Evolutionary conservation across 306 rosid genomes (phyloP).

Genomic region (Trifolium pratense): DNA sequence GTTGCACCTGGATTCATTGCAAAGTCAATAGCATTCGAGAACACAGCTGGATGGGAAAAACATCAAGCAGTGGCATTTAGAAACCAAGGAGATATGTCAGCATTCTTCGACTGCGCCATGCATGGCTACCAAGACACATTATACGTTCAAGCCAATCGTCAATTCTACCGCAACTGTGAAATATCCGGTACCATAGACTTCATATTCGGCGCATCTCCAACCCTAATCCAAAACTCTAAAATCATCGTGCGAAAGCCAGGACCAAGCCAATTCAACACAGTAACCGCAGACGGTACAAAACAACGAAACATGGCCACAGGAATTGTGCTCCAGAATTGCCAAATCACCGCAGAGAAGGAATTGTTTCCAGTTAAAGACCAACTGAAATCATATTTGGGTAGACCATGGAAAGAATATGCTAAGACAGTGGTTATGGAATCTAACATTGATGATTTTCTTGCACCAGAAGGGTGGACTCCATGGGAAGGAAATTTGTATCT

Average conservation of each 20-base stretch:
- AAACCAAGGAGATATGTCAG: slow-evolving; percentile 62
- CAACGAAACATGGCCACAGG: slow-evolving; percentile 44
- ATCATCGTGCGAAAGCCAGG: slow-evolving; percentile 60
- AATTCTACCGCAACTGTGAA: slow-evolving; percentile 79
- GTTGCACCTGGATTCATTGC: slow-evolving; percentile 57
- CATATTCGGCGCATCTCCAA: slow-evolving; percentile 62
- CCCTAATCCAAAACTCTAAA: slow-evolving; percentile 61
- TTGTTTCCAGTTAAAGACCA: slow-evolving; percentile 44
- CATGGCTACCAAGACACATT: slow-evolving; percentile 72
- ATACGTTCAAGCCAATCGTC: slow-evolving; percentile 62
- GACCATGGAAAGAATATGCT: slow-evolving; percentile 73
- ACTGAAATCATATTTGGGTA: slow-evolving; percentile 57
- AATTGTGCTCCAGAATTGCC: slow-evolving; percentile 69
- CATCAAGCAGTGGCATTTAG: slow-evolving; percentile 87
- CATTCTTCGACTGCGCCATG: slow-evolving; percentile 60
- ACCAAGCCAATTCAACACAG: slow-evolving; percentile 55
- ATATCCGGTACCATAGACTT: slow-evolving; percentile 77
- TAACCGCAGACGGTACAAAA: slow-evolving; percentile 65
- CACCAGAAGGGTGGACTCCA: slow-evolving; percentile 50
- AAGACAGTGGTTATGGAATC: slow-evolving; percentile 68
- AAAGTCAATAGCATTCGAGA: slow-evolving; percentile 65
- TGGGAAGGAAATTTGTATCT: slow-evolving; percentile 54
- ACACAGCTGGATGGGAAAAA: slow-evolving; percentile 64
- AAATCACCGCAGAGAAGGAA: slow-evolving; percentile 55
- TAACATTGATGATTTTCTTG: slow-evolving; percentile 54